A percentile compares a stretch with the other conserved stretches of the same genome.
phyloP scores from a whole-genome alignment of 2,329 filamentous ascomycete species.

The Malbranchea zuffiana region DNA sequence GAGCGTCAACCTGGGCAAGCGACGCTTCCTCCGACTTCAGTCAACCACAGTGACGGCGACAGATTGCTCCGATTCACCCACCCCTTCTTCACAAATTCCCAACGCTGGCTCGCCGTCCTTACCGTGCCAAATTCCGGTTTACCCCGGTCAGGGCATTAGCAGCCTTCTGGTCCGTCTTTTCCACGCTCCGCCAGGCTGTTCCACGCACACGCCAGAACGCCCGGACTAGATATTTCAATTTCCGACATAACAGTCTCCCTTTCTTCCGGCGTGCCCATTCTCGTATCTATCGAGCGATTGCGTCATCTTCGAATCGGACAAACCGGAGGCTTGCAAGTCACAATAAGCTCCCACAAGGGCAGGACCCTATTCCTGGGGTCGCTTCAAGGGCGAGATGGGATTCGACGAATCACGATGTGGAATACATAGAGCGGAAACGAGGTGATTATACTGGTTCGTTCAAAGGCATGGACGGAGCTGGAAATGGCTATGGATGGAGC shows the following conservation, averaged over 20 bases:
- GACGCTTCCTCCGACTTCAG: background rate
- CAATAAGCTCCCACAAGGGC: no score
- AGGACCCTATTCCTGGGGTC: no score
- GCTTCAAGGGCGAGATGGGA: no score
- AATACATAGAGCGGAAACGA: no score
- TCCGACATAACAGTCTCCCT: conserved; percentile 67
- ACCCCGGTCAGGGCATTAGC: background rate
- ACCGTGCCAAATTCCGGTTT: conserved; percentile 1
- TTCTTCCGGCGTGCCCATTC: conserved; percentile 60
- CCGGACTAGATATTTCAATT: conserved; percentile 54
- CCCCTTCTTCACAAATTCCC: no score
- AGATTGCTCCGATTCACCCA: no score
- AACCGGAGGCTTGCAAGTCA: conserved; percentile 34
- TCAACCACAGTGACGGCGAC: no score
- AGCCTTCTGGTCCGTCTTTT: background rate
- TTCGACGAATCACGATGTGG: no score
- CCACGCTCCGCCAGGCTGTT: conserved; percentile 48
- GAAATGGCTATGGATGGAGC: conserved; percentile 18
- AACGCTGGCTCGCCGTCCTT: conserved; percentile 11
- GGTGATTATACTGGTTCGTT: conserved; percentile 9
- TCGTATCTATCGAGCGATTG: conserved; percentile 63
- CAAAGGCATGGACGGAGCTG: conserved; percentile 13
- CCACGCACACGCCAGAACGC: conserved; percentile 54
- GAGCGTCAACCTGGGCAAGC: no score
- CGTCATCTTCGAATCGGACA: conserved; percentile 56